phyloP scores from a whole-genome alignment of 306 rosid species.

The Mimosa pudica region DNA sequence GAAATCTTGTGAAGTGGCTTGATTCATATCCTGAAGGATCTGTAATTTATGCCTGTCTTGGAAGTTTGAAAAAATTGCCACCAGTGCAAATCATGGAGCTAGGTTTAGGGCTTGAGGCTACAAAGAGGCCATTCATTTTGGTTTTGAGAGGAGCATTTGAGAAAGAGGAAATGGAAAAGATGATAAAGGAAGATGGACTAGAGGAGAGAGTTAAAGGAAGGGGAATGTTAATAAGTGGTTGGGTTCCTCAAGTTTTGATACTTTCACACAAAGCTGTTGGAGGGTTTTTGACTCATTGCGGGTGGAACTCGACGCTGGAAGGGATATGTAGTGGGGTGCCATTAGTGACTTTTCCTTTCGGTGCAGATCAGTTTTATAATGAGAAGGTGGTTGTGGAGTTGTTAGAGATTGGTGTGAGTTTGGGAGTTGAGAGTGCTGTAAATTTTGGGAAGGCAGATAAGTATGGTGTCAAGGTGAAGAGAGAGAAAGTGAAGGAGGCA shows the following conservation, averaged over 20 bases:
- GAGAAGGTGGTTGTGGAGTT: slow-evolving; percentile 46
- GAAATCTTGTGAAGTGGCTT: slow-evolving; percentile 54
- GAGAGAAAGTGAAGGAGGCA: slow-evolving; percentile 35
- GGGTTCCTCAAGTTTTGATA: slow-evolving; percentile 63
- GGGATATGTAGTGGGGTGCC: slow-evolving; percentile 54
- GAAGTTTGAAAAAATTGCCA: slow-evolving; percentile 45
- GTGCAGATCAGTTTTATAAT: slow-evolving; percentile 51
- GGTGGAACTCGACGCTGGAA: slow-evolving; percentile 63
- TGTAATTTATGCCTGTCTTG: slow-evolving; percentile 59
- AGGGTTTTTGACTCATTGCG: slow-evolving; percentile 61
- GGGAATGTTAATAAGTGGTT: slow-evolving; percentile 52
- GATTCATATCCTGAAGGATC: slow-evolving; percentile 44
- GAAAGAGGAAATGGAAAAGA: slow-evolving; percentile 36
- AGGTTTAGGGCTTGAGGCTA: slow-evolving; percentile 61
- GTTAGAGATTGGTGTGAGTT: slow-evolving; percentile 36
- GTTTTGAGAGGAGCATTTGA: slow-evolving; percentile 46
- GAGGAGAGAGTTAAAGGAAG: slow-evolving; percentile 54
- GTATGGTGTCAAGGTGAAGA: slow-evolving; percentile 38
- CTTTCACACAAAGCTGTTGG: slow-evolving; percentile 54
- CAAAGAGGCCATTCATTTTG: slow-evolving; percentile 67
- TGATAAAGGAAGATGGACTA: slow-evolving; percentile 38
- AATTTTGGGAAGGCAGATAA: slow-evolving; percentile 43
- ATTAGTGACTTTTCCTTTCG: slow-evolving; percentile 51
- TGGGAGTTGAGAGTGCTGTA: slow-evolving; percentile 35
- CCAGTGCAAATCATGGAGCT: slow-evolving; percentile 50